Conservation (phyloP, 495 filamentous ascomycete genomes). For the Penicillium chermesinum region DNA sequence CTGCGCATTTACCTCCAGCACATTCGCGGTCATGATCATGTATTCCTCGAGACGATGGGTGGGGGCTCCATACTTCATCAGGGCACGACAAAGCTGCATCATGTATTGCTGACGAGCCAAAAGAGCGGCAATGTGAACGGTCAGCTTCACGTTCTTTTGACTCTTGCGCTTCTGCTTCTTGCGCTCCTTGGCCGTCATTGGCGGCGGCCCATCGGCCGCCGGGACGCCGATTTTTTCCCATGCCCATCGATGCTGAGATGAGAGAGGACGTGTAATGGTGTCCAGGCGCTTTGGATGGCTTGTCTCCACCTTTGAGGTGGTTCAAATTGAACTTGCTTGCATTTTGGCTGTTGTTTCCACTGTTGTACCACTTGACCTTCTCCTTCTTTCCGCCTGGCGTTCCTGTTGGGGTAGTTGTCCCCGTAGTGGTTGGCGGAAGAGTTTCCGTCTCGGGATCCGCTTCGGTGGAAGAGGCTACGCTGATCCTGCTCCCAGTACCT, state of each 20-base stretch:
- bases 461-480: slow-evolving; percentile 17
- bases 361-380: slow-evolving; percentile 35
- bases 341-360: slow-evolving; percentile 8
- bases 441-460: slow-evolving; percentile 20
- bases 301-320: neutral
- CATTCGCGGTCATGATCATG: slow-evolving; percentile 79
- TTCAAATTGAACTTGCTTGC: slow-evolving; percentile 4
- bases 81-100: slow-evolving; percentile 74
- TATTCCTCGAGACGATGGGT: slow-evolving; percentile 76
- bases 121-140: slow-evolving; percentile 74
- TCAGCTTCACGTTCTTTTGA: slow-evolving; percentile 66
- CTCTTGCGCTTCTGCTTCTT: slow-evolving; percentile 25
- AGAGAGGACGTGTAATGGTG: slow-evolving; percentile 29
- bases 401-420: slow-evolving; percentile 10
- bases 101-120: slow-evolving; percentile 77
- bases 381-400: slow-evolving; percentile 25
- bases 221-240: slow-evolving; percentile 26
- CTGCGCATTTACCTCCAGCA: slow-evolving; percentile 80
- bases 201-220: slow-evolving; percentile 19
- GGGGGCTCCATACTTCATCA: slow-evolving; percentile 77
- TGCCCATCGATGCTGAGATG: slow-evolving; percentile 24
- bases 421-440: slow-evolving; percentile 13
- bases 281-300: slow-evolving; percentile 1
- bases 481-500: slow-evolving; percentile 18
- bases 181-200: slow-evolving; percentile 20